Conservation (phyloP, 495 filamentous ascomycete genomes). For the Xylaria telfairii region DNA sequence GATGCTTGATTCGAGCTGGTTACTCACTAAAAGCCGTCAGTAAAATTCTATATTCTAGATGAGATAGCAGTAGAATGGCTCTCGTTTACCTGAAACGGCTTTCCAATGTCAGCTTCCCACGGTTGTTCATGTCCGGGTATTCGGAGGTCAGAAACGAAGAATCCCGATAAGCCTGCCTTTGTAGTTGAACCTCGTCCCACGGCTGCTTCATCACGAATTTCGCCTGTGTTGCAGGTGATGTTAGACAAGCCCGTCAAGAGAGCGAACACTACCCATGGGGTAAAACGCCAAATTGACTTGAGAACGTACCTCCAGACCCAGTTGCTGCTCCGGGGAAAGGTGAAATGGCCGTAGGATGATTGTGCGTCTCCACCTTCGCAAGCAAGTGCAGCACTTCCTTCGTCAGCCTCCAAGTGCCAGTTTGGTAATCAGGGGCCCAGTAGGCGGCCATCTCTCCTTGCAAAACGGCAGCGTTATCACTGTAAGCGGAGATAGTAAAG, state of each 20-base stretch:
- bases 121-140: constrained; percentile 75
- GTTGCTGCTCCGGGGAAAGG: constrained; percentile 88
- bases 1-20: not conserved
- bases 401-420: constrained; percentile 84
- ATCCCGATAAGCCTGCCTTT: constrained; percentile 90
- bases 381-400: constrained; percentile 88
- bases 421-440: constrained; percentile 86
- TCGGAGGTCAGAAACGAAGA: constrained; percentile 89
- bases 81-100: constrained; percentile 67
- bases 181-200: constrained; percentile 92
- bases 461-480: constrained; percentile 94
- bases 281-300: constrained; percentile 36
- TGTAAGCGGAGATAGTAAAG: constrained; percentile 91
- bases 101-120: constrained; percentile 92
- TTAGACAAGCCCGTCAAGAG: not conserved
- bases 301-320: constrained; percentile 91
- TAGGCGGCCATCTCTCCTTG: constrained; percentile 75
- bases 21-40: constrained; percentile 20
- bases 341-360: constrained; percentile 95
- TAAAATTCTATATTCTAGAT: not conserved
- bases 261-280: not conserved
- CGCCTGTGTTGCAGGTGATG: constrained; percentile 4
- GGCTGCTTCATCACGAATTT: constrained; percentile 78
- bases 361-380: constrained; percentile 97
- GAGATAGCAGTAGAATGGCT: not conserved